These are phyloP conservation scores for Jaltomata sinuosa DNA, from an alignment of 257 asterid species.

Conservation along the genomic window DNA sequence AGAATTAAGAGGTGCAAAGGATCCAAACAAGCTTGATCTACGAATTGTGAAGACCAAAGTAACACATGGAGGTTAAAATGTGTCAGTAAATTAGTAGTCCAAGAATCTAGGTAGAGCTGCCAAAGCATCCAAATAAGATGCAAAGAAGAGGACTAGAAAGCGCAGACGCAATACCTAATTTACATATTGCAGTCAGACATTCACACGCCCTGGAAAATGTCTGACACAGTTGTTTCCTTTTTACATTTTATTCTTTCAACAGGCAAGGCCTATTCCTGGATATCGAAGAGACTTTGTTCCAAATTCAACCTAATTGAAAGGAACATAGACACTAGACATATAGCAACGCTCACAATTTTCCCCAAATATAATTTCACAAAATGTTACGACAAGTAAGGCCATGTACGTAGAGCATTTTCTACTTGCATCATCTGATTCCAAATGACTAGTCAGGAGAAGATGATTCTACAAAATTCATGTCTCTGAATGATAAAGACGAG, in stretches of 20 bases:
- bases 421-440: not conserved
- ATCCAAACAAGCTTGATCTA: not conserved
- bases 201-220: not conserved
- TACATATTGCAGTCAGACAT: not conserved
- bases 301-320: not conserved
- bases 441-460: not conserved
- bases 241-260: not conserved
- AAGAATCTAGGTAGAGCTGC: not conserved
- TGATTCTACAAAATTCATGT: not conserved
- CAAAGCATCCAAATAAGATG: not conserved
- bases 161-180: not conserved
- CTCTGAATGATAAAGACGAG: not conserved
- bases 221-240: not conserved
- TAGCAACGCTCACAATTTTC: not conserved
- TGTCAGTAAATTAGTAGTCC: not conserved
- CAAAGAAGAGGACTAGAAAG: not conserved
- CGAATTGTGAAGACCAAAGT: not conserved
- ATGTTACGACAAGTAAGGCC: not conserved
- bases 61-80: not conserved
- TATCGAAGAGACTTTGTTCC: not conserved
- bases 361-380: not conserved
- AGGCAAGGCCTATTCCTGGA: not conserved
- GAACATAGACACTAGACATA: not conserved
- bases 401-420: not conserved
- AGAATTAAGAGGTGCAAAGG: not conserved